phyloP scores from a whole-genome alignment of 768 basidiomycete genomes.

The Panaeolus cyanescens region DNA sequence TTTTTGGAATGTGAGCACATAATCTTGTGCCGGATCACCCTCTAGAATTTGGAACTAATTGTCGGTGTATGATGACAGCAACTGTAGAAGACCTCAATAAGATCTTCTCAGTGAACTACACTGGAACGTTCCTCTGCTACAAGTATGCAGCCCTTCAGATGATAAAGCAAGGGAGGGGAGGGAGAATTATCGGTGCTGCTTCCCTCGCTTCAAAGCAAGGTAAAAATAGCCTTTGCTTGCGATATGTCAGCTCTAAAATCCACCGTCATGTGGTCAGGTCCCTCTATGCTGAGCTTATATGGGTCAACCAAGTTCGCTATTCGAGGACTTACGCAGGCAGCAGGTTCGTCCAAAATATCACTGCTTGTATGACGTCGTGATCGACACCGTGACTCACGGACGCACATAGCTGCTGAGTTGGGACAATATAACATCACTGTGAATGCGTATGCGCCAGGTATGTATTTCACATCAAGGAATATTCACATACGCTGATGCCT shows the following conservation, averaged over 20 bases:
- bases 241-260: not conserved
- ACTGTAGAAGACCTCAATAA: slow-evolving; percentile 32
- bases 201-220: slow-evolving; percentile 44
- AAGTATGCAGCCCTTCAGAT: slow-evolving; percentile 42
- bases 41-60: not conserved
- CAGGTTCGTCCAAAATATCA: slow-evolving; percentile 25
- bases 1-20: slow-evolving; percentile 24
- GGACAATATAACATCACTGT: slow-evolving; percentile 31
- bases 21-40: not conserved
- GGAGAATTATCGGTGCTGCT: slow-evolving; percentile 44
- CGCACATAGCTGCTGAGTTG: slow-evolving; percentile 17
- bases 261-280: not conserved
- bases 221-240: slow-evolving; percentile 3
- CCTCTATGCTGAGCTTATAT: slow-evolving; percentile 23
- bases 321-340: slow-evolving; percentile 39
- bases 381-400: not conserved
- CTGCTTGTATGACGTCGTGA: not conserved
- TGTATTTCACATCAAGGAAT: not conserved
- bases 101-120: slow-evolving; percentile 33
- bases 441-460: slow-evolving; percentile 36
- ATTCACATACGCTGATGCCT: not conserved
- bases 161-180: slow-evolving; percentile 45
- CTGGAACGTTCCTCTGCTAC: slow-evolving; percentile 42
- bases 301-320: slow-evolving; percentile 40
- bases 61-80: slow-evolving; percentile 10